Evolutionary conservation across 768 basidiomycete species (phyloP).

Genomic region (Astraeus odoratus): DNA sequence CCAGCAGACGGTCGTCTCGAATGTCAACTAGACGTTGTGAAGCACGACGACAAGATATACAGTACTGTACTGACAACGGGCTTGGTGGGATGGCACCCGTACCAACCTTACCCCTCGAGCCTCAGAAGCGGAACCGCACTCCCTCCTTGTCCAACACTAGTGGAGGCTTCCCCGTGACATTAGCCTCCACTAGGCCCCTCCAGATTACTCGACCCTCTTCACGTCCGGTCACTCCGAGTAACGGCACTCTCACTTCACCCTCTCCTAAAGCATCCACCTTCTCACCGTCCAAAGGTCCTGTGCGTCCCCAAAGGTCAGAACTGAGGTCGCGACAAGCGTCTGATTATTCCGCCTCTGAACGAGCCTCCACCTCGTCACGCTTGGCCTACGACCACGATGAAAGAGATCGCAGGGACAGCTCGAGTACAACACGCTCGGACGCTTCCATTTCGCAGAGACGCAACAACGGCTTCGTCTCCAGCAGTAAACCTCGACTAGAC

Average conservation of each 20-base stretch:
- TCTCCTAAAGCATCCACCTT: constrained; percentile 35
- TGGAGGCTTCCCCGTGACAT: constrained; percentile 30
- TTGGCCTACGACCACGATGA: constrained; percentile 20
- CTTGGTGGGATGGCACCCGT: constrained; percentile 46
- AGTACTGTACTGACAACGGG: no score
- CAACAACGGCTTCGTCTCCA: constrained; percentile 20
- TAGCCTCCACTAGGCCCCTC: constrained; percentile 45
- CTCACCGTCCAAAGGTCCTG: constrained; percentile 44
- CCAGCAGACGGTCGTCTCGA: no score
- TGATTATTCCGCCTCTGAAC: constrained; percentile 48
- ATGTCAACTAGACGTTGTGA: no score
- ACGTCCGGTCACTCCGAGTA: constrained; percentile 48
- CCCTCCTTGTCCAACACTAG: constrained; percentile 38
- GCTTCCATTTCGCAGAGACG: constrained; percentile 27
- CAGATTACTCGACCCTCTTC: constrained; percentile 54
- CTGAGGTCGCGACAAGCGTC: constrained; percentile 47
- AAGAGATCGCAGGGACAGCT: constrained; percentile 42
- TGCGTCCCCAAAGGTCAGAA: constrained; percentile 64
- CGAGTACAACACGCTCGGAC: constrained; percentile 44
- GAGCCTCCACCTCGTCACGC: constrained; percentile 39
- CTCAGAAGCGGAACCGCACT: constrained; percentile 38
- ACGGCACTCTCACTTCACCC: constrained; percentile 28
- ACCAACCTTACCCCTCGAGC: constrained; percentile 44
- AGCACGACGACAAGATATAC: no score
- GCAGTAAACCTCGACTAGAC: constrained; percentile 14